A percentile compares a stretch with the other conserved stretches of the same genome.
Conservation (phyloP, 352 stramenopile species). For the Phytophthora palmivora region DNA sequence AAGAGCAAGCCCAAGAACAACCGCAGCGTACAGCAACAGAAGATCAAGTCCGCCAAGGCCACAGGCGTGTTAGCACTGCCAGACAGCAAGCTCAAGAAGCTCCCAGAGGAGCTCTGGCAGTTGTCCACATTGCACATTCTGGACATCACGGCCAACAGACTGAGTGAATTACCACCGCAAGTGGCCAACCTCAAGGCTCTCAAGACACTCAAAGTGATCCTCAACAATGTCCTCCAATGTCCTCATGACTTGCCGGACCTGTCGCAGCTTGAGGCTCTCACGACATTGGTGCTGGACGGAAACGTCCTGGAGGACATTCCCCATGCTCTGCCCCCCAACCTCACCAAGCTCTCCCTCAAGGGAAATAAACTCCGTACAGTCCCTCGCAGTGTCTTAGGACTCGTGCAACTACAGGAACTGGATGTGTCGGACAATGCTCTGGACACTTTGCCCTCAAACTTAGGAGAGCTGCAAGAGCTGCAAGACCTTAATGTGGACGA, state of each 20-base stretch:
- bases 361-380: conserved; percentile 60
- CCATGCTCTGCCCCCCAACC: conserved; percentile 62
- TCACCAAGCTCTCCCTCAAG: conserved; percentile 82
- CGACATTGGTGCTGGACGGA: conserved; percentile 75
- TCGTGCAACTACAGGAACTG: conserved; percentile 71
- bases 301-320: conserved; percentile 73
- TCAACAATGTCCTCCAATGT: conserved; percentile 69
- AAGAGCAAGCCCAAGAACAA: conserved; percentile 88
- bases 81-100: conserved; percentile 75
- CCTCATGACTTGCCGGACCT: conserved; percentile 70
- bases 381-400: conserved; percentile 49
- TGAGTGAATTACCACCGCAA: conserved; percentile 55
- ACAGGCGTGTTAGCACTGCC: conserved; percentile 79
- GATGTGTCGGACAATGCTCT: conserved; percentile 75
- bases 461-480: conserved; percentile 56
- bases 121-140: conserved; percentile 67
- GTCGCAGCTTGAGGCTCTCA: conserved; percentile 68
- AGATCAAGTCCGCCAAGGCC: conserved; percentile 61
- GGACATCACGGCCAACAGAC: conserved; percentile 75
- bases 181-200: conserved; percentile 53
- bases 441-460: conserved; percentile 46
- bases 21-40: conserved; percentile 79
- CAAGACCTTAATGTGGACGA: conserved; percentile 75
- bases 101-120: conserved; percentile 63
- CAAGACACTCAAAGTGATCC: conserved; percentile 84